phyloP scores from a whole-genome alignment of 2,329 filamentous ascomycete species.

The Cladosporium sp. region DNA sequence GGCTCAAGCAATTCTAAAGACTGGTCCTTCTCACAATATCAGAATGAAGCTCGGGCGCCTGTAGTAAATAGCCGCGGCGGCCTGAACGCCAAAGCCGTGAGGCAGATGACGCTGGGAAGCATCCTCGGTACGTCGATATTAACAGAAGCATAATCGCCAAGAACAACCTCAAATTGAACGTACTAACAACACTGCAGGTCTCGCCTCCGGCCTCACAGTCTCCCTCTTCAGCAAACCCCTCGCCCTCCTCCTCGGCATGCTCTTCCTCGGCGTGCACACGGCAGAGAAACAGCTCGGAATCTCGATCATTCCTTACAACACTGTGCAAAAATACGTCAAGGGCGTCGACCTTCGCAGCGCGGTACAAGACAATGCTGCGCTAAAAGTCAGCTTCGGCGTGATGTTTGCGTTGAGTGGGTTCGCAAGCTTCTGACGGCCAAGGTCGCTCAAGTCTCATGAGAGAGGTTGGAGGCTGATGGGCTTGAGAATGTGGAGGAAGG shows the following conservation, averaged over 20 bases:
- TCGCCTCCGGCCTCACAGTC: conserved; percentile 60
- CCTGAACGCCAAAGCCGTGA: conserved; percentile 38
- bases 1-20: conserved; percentile 29
- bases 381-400: conserved; percentile 66
- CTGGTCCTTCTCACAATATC: conserved; percentile 36
- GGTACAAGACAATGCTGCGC: conserved; percentile 56
- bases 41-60: conserved; percentile 37
- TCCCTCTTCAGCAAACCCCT: conserved; percentile 68
- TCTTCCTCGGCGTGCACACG: conserved; percentile 59
- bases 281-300: conserved; percentile 48
- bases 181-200: conserved; percentile 41
- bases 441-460: conserved; percentile 16
- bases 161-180: background rate
- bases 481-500: background rate
- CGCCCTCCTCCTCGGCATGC: conserved; percentile 61
- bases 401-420: conserved; percentile 70
- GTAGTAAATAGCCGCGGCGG: conserved; percentile 34
- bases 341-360: conserved; percentile 48
- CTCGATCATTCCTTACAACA: conserved; percentile 46
- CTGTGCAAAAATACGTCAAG: conserved; percentile 48
- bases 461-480: background rate
- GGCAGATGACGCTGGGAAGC: conserved; percentile 45
- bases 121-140: conserved; percentile 38
- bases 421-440: conserved; percentile 45
- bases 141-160: too few species aligned